Evolutionary conservation across 176 grass and related monocot genomes (phyloP).

Genomic region (Melocanna baccifera): DNA sequence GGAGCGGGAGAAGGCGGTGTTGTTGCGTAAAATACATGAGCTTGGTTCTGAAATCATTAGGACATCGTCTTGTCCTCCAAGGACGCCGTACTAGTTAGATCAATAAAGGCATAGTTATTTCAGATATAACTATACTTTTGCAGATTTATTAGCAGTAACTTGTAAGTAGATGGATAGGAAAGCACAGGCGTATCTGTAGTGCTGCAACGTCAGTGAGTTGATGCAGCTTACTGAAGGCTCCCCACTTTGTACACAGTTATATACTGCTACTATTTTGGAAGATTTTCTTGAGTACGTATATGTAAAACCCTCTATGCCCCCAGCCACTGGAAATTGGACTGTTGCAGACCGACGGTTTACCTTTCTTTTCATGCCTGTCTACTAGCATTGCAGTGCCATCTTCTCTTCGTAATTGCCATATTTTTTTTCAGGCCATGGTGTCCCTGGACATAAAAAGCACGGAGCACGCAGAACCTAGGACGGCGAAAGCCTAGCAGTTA

Average conservation of each 20-base stretch:
- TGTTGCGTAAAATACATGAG: slow-evolving; percentile 57
- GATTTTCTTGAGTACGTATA: neutral
- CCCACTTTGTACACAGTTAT: neutral
- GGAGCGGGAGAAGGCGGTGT: slow-evolving; percentile 61
- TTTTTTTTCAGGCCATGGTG: slow-evolving; percentile 43
- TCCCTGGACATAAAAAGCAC: slow-evolving; percentile 15
- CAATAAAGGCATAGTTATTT: slow-evolving; percentile 5
- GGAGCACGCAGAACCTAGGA: slow-evolving; percentile 10
- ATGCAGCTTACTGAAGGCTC: neutral
- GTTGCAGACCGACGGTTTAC: neutral
- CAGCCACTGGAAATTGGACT: neutral
- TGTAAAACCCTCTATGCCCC: neutral
- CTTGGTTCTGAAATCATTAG: slow-evolving; percentile 71
- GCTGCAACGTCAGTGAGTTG: neutral
- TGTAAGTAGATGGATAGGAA: slow-evolving; percentile 34
- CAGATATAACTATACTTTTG: neutral
- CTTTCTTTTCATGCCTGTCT: neutral
- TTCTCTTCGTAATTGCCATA: slow-evolving; percentile 12
- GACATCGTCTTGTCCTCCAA: slow-evolving; percentile 58
- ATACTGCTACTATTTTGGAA: neutral
- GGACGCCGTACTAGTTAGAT: slow-evolving; percentile 36
- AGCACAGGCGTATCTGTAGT: neutral
- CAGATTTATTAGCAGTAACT: neutral
- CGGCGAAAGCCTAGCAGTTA: slow-evolving; percentile 37
- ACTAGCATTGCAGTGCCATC: neutral